Conservation (phyloP, 2,329 filamentous ascomycete genomes). For the Clarireedia hainanense region DNA sequence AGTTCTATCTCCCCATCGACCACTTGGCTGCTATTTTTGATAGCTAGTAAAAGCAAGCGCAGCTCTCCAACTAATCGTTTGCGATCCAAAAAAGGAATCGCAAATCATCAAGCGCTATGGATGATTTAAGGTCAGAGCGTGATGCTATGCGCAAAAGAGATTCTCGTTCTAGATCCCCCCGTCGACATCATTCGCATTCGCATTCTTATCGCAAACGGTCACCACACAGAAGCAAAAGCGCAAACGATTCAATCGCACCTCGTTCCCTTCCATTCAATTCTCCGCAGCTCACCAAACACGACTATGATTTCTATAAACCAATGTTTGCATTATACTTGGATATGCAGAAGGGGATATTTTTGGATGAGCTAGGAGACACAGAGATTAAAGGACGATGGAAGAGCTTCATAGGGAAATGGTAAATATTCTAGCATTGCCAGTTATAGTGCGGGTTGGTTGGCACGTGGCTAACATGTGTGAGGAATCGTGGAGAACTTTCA, state of each 20-base stretch:
- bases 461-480: constrained; percentile 40
- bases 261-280: constrained; percentile 56
- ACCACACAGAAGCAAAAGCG: constrained; percentile 24
- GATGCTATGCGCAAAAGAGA: not conserved
- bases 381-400: constrained; percentile 85
- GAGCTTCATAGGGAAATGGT: constrained; percentile 86
- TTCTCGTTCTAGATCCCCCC: constrained; percentile 11
- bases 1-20: no score
- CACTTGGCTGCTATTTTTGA: no score
- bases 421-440: constrained; percentile 25
- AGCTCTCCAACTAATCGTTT: no score
- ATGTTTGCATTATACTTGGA: constrained; percentile 81
- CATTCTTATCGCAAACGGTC: constrained; percentile 18
- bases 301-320: constrained; percentile 57
- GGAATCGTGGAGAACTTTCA: constrained; percentile 78
- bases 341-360: constrained; percentile 70
- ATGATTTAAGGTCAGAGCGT: no score
- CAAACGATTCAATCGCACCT: constrained; percentile 24
- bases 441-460: no score
- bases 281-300: constrained; percentile 57
- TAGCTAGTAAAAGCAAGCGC: no score
- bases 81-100: no score
- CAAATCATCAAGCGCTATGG: no score
- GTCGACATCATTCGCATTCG: constrained; percentile 8
- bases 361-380: constrained; percentile 62